Base-by-base conservation (phyloP, 106 monocot species). In the Posidonia australis region DNA sequence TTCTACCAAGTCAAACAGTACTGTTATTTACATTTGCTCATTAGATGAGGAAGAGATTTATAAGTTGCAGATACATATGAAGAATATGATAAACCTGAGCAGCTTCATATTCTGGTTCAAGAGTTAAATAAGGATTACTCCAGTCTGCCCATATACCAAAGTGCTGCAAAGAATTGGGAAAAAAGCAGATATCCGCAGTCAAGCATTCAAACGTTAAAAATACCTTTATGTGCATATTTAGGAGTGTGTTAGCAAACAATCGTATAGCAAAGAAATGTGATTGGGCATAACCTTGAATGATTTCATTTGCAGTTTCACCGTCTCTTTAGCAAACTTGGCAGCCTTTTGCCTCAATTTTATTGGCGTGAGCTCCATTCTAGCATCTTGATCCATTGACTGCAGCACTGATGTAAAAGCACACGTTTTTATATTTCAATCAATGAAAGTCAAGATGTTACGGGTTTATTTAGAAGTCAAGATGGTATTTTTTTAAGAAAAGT, bases 61-160 rank as follows among this genome's bases (percentile, higher is more conserved):
- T n/a, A n/a, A n/a, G n/a, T n/a, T n/a, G n/a, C n/a, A n/a, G n/a
- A n/a, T n/a, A n/a, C n/a, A n/a, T 51, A 51, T 51, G 24, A 51
- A 42, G 41, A 54, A 41, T 9, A 26, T 44, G 25, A 53, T 67
- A 53, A 76, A 98, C 96, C 96, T 98, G 96, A 67, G 90, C 82
- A 74, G 96, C 96, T 85, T 98, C 96, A 87, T 98, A 98, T 49
- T 98, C 87, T 54, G 96, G 96, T 61, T 76, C 77, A 69, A 98
- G 96, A 14, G 96, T 98, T 81, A 98, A 71, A 72, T 98, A 98
- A 42, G 87, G 84, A 70, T 73, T 85, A 3, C 78, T 71, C 96
- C 96, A 98, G 66, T 98, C 90, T 43, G 90, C 96, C 96, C 96
- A 98, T 63, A 98, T 77, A 43, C 96, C 96, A 81, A 68, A 90